Conservation (phyloP, 345 rosid species). For the Laguncularia racemosa region DNA sequence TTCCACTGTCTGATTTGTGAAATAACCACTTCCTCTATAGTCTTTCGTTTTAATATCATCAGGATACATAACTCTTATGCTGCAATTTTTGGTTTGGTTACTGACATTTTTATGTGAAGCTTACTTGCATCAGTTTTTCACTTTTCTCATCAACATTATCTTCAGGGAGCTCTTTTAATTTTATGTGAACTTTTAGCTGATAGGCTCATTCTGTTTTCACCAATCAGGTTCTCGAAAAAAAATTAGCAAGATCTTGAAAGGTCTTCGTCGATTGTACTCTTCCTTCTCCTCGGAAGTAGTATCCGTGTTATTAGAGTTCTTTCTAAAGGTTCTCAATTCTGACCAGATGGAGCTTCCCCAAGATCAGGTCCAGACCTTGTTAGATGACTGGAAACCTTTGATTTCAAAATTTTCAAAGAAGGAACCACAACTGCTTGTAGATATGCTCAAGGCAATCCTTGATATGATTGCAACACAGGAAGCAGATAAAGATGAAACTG, state of each 20-base stretch:
- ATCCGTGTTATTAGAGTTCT: constrained; percentile 52
- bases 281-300: constrained; percentile 66
- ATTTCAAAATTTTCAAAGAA: constrained; percentile 45
- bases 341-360: constrained; percentile 26
- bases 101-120: no score
- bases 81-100: no score
- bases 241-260: constrained; percentile 38
- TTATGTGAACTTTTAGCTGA: neutral
- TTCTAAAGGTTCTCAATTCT: constrained; percentile 15
- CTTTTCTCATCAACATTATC: no score
- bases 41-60: no score
- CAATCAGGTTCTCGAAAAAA: constrained; percentile 55
- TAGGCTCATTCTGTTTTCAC: constrained; percentile 13
- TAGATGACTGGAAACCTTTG: constrained; percentile 66
- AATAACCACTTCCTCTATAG: no score
- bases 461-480: constrained; percentile 43
- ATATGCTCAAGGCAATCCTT: constrained; percentile 56
- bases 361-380: constrained; percentile 17
- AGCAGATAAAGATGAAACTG: constrained; percentile 31
- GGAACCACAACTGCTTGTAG: constrained; percentile 69
- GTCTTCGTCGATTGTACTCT: constrained; percentile 50
- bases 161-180: neutral
- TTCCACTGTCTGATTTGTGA: no score
- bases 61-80: no score
- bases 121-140: no score